Percentiles rank a stretch among this genome's conserved stretches.
Evolutionary conservation across 2,329 filamentous ascomycete genomes (phyloP).

Genomic region (Akanthomyces dipterigenus): DNA sequence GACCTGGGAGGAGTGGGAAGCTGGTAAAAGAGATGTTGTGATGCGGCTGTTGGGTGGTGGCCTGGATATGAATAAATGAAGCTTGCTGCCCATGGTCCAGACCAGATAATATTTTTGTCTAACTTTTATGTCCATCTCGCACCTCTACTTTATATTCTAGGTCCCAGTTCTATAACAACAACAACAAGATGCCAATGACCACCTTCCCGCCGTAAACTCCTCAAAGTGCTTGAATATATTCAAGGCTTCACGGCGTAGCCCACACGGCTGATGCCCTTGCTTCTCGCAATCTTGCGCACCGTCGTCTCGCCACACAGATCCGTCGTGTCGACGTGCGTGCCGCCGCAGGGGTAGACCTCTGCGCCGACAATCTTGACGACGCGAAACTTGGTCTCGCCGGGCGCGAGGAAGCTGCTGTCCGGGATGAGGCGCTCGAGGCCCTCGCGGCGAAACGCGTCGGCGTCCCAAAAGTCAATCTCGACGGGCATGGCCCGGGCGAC

Average conservation of each 20-base stretch:
- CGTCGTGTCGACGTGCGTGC: conserved; percentile 62
- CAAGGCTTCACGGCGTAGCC: conserved; percentile 27
- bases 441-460: conserved; percentile 49
- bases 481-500: conserved; percentile 50
- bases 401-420: conserved; percentile 35
- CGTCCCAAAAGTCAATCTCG: conserved; percentile 61
- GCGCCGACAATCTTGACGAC: conserved; percentile 63
- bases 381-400: conserved; percentile 50
- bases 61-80: not conserved
- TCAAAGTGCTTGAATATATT: not conserved
- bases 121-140: not conserved
- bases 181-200: not conserved
- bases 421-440: conserved; percentile 51
- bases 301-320: conserved; percentile 51
- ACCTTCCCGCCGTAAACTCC: not conserved
- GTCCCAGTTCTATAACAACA: not conserved
- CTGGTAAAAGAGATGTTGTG: not conserved
- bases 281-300: conserved; percentile 61
- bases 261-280: conserved; percentile 58
- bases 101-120: not conserved
- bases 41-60: not conserved
- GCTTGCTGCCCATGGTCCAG: not conserved
- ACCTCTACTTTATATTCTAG: not conserved
- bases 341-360: conserved; percentile 68
- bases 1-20: conserved; percentile 6